Conservation (phyloP, 2,329 filamentous ascomycete species). For the Talaromyces amestolkiae region DNA sequence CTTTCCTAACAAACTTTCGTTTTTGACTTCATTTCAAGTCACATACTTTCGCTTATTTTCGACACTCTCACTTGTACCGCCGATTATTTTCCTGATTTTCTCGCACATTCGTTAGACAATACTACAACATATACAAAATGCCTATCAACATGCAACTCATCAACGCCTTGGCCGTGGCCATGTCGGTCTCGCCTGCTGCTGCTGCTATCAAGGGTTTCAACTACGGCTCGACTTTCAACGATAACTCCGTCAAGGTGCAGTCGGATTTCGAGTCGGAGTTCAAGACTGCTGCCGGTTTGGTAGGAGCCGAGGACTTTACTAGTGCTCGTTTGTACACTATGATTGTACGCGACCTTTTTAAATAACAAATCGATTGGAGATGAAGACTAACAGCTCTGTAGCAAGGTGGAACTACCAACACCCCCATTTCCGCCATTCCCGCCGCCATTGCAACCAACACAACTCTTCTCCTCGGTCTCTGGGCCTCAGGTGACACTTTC, state of each 20-base stretch:
- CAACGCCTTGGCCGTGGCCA: slow-evolving; percentile 34
- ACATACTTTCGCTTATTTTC: slow-evolving; percentile 18
- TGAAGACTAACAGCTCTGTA: slow-evolving; percentile 15
- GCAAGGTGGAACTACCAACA: slow-evolving; percentile 57
- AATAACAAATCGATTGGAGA: neutral
- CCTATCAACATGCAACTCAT: slow-evolving; percentile 33
- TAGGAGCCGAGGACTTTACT: slow-evolving; percentile 43
- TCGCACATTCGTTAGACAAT: slow-evolving; percentile 10
- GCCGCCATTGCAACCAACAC: slow-evolving; percentile 81
- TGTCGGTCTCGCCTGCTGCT: slow-evolving; percentile 34
- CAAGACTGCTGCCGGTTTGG: slow-evolving; percentile 44
- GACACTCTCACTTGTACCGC: slow-evolving; percentile 13
- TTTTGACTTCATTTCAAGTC: neutral
- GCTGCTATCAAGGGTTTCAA: slow-evolving; percentile 49
- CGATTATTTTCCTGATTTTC: slow-evolving; percentile 17
- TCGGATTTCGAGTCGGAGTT: slow-evolving; percentile 47
- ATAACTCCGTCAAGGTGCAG: slow-evolving; percentile 43
- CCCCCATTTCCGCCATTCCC: slow-evolving; percentile 69
- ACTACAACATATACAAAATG: slow-evolving; percentile 15
- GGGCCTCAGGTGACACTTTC: slow-evolving; percentile 66
- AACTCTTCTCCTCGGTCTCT: slow-evolving; percentile 75
- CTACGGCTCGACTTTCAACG: slow-evolving; percentile 44
- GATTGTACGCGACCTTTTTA: slow-evolving; percentile 41
- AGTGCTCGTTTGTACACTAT: slow-evolving; percentile 61
- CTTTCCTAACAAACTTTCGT: neutral